Evolutionary conservation across 495 filamentous ascomycete species (phyloP).

Genomic region (Achaetomiella virescens): DNA sequence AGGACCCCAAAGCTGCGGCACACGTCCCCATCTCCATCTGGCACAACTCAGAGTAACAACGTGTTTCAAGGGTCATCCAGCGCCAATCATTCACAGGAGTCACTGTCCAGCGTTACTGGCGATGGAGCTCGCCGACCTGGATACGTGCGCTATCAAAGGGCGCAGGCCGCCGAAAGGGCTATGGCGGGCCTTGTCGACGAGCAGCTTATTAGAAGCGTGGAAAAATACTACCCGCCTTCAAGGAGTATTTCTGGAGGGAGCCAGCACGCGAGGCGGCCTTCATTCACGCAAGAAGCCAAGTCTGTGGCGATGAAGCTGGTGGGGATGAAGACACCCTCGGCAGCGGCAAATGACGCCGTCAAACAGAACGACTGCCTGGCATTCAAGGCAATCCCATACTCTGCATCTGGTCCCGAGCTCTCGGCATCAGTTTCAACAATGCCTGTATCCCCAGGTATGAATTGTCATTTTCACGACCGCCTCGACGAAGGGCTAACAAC

Average conservation of each 20-base stretch:
- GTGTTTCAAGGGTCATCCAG: constrained; percentile 16
- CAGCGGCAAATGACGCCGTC: constrained; percentile 8
- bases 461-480: neutral
- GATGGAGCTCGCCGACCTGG: constrained; percentile 14
- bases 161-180: constrained; percentile 23
- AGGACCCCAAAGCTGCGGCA: constrained; percentile 30
- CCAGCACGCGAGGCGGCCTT: constrained; percentile 20
- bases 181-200: constrained; percentile 24
- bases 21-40: constrained; percentile 16
- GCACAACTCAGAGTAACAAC: constrained; percentile 19
- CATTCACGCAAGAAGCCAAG: constrained; percentile 26
- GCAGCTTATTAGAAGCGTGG: constrained; percentile 14
- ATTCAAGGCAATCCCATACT: constrained; percentile 15
- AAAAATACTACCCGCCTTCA: constrained; percentile 16
- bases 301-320: constrained; percentile 26
- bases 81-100: constrained; percentile 16
- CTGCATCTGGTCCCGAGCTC: neutral
- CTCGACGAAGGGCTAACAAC: neutral
- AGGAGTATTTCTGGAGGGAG: constrained; percentile 18
- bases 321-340: constrained; percentile 11
- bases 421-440: neutral
- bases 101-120: neutral
- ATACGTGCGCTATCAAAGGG: constrained; percentile 23
- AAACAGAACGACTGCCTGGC: constrained; percentile 24
- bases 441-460: neutral